Conservation (phyloP, 192 early-diverging fungal genomes). For the Coemansia sp. region DNA sequence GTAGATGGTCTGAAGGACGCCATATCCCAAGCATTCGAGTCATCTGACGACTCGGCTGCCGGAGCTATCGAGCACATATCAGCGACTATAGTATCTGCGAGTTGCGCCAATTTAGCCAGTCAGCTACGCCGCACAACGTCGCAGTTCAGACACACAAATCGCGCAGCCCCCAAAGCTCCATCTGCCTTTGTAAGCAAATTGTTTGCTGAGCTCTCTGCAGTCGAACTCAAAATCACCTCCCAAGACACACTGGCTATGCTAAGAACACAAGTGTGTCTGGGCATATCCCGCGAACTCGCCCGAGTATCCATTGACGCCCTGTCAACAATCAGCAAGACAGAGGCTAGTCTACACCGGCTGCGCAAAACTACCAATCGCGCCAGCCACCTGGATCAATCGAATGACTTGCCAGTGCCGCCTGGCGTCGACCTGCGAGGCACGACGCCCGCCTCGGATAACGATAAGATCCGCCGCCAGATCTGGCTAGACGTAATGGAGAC, state of each 20-base stretch:
- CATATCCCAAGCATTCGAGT: conserved; percentile 15
- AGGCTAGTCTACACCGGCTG: conserved; percentile 45
- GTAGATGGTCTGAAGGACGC: conserved; percentile 4
- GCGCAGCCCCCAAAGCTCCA: conserved; percentile 25
- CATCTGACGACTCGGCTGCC: conserved; percentile 4
- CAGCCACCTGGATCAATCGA: conserved; percentile 1
- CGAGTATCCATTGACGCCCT: conserved; percentile 26
- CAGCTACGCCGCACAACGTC: conserved; percentile 50
- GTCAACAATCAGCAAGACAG: conserved; percentile 50
- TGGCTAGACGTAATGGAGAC: conserved; percentile 39
- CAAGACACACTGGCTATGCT: conserved; percentile 9
- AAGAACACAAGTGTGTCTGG: conserved; percentile 16
- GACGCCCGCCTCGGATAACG: conserved; percentile 32
- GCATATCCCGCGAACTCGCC: conserved; percentile 33
- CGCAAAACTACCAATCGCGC: conserved; percentile 22
- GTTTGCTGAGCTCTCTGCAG: conserved; percentile 15
- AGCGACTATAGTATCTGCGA: conserved; percentile 13
- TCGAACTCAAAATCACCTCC: conserved; percentile 12
- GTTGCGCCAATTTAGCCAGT: conserved; percentile 30
- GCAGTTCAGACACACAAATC: conserved; percentile 47
- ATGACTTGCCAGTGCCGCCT: conserved; percentile 24
- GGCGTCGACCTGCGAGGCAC: conserved; percentile 39
- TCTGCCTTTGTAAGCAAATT: conserved; percentile 34
- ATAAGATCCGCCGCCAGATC: conserved; percentile 53
- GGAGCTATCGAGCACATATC: conserved; percentile 13